Evolutionary conservation across 345 rosid species (phyloP), one percentile per base, ranked within the genome.

Genomic region (Populus alba): DNA sequence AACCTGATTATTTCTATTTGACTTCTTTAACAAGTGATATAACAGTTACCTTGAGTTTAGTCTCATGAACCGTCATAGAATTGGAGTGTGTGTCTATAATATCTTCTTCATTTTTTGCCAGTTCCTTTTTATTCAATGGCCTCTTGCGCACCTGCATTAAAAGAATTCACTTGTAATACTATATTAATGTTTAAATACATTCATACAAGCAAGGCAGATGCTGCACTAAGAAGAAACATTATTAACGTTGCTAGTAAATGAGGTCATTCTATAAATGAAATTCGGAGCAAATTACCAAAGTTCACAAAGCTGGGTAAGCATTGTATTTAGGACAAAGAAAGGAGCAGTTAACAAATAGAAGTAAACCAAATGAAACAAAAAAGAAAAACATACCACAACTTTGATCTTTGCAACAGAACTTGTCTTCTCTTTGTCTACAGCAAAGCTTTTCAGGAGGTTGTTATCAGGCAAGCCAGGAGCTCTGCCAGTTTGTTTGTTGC

Each of bases 341-440:
- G 45, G 18, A 73, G 70, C 49, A 4, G 25, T 66, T 2, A 43
- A 71, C 20, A 15, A 17, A 25, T 31, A 10, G 16, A 27, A 22
- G 25, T 23, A 72, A 61, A 43, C 15, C 7, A 74, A 55, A 53
- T 4, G 11, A 49, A 72, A 45, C 27, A 20, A 25, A 45, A 63
- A 13, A 7, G 47, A 66, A 82, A 72, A 82, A 74, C 97, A 38
- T 87, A 96, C 99, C 95, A 96, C 98, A 71, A 96, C 99, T 96
- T 96, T 96, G 74, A 96, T 96, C 89, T 96, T 96, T 47, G 99
- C 99, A 71, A 94, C 99, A 76, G 98, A 87, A 81, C 89, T 90
- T 78, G 85, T 79, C 87, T 89, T 92, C 77, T 94, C 97, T 85
- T 90, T 94, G 79, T 96, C 99, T 18, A 81, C 92, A 45, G 93